These are phyloP conservation scores for Bruguiera parviflora DNA, from an alignment of 345 rosid genomes.

Conservation along the genomic window DNA sequence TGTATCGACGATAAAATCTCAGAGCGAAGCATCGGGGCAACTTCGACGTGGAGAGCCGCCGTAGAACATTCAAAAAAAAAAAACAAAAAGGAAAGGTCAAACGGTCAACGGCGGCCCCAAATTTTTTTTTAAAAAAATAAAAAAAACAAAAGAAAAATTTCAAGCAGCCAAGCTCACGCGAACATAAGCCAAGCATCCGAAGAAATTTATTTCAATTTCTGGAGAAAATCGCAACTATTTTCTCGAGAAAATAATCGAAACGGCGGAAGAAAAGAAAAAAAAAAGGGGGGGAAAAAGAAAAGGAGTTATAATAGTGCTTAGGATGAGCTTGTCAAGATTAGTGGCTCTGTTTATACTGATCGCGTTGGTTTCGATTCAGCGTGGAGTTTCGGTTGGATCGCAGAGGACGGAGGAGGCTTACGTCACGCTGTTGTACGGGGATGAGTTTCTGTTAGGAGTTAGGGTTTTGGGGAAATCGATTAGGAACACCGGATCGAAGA, in stretches of 20 bases:
- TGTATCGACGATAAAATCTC: no score
- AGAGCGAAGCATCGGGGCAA: not conserved
- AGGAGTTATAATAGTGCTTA: not conserved
- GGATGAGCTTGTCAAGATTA: conserved; percentile 10
- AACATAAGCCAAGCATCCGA: not conserved
- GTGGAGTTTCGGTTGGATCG: conserved; percentile 37
- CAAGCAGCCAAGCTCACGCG: not conserved
- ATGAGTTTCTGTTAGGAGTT: conserved; percentile 90
- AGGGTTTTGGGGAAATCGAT: conserved; percentile 92
- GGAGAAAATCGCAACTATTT: not conserved
- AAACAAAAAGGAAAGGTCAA: not conserved
- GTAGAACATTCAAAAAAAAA: not conserved
- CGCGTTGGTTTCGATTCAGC: conserved; percentile 32
- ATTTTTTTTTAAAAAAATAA: not conserved
- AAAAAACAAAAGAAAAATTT: not conserved
- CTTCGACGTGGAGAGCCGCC: not conserved
- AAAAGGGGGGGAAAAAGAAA: no score
- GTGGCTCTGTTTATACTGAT: conserved; percentile 17
- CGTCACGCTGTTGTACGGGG: conserved; percentile 85
- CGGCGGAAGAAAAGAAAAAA: no score
- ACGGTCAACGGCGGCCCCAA: not conserved
- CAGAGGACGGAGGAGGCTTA: conserved; percentile 55
- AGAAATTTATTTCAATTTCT: not conserved
- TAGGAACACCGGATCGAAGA: conserved; percentile 67
- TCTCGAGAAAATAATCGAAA: no score